Evolutionary conservation across 2,329 filamentous ascomycete genomes (phyloP), one percentile per base, ranked within the genome.

Genomic region (Ophiostoma novo-ulmi): DNA sequence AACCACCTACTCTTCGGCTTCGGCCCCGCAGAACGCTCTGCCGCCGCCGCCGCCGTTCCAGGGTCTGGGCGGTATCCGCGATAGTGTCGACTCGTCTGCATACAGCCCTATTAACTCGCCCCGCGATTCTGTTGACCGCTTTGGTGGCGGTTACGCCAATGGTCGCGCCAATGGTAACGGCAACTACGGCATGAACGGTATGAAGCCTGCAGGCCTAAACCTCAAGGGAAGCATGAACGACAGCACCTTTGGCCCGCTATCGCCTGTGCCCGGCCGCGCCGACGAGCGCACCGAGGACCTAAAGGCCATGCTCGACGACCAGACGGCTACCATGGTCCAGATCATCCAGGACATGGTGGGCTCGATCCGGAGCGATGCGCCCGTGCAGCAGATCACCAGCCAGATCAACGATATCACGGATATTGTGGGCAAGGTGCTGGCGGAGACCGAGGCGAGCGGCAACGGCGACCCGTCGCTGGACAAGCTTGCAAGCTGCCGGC

Each of bases 281-380:
- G 81, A 83, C 73, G 78, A 77, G 74, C 80, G 78, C 68, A 77
- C 80, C 36, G 83, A 86, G 74, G 85, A 87, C 72, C 79, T 87
- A 70, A 86, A 85, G 77, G 86, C 91, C 72, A 94, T 93, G 77
- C 86, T 96, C 48, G 91, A 95, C 77, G 91, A 94, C 77, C 91
- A 95, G 78, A 94, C 91, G 13, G 91, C 91, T 68, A 82, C 88
- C 3, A 85, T 97, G 72, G 89, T 95, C 36, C 88, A 92, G 74
- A 91, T 88, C 64, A 93, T 96, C 74, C 91, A 95, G 79, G 87
- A 88, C n/a, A 85, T 97, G 8, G 91, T 96, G 66, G 85, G 86
- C 70, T 88, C 87, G 39, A 89, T 93, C 73, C 89, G 91, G 70
- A 83, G 85, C 68, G 87, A 91, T 74, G 86, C 86, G 39, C 81